Evolutionary conservation across 2,329 filamentous ascomycete species (phyloP), one percentile per base, ranked within the genome.

Genomic region (Cryphonectria japonica): DNA sequence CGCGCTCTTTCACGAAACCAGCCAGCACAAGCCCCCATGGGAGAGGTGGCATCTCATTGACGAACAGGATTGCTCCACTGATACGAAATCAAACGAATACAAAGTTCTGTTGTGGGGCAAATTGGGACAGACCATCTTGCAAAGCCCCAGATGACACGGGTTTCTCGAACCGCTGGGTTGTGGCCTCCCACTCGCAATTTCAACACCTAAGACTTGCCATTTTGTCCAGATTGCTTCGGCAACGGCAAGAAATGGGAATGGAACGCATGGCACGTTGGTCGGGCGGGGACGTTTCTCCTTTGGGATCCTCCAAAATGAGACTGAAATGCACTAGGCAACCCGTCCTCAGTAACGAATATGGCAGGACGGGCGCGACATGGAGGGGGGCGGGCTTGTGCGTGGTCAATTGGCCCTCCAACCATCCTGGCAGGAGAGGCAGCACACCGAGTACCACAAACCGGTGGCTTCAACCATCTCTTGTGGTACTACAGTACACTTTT

Each of bases 171-270:
- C 63, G 63, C 63, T 65, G 39, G 43, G 26, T 43, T 43, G 52
- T 68, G 52, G 54, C 19, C 65, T 67, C 46, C 22, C 60, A 54
- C 32, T 65, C 63, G 71, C 66, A 72, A 72, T 72, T 69, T 72
- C 66, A 39, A 61, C 66, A 69, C 39, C 41, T 52, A 62, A 66
- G 69, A 64, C 59, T 60, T 68, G 37, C 69, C 69, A 69, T 61
- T 61, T 68, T 68, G 66, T 67, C 65, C 66, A 72, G 52, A 72
- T 69, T 71, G 69, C 69, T 69, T 71, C 66, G 57, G 69, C 71
- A 67, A 72, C 66, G 66, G 66, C 65, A 62, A 61, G 41, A 16
- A 50, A 65, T 69, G 39, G 34, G 60, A 34, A 60, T 68, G 65
- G 68, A 69, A 69, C 69, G 43, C 46, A 29, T 57, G 64, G 57